These are phyloP conservation scores for Lasiodiplodia gonubiensis DNA, from an alignment of 2,329 filamentous ascomycete genomes.

Conservation along the genomic window DNA sequence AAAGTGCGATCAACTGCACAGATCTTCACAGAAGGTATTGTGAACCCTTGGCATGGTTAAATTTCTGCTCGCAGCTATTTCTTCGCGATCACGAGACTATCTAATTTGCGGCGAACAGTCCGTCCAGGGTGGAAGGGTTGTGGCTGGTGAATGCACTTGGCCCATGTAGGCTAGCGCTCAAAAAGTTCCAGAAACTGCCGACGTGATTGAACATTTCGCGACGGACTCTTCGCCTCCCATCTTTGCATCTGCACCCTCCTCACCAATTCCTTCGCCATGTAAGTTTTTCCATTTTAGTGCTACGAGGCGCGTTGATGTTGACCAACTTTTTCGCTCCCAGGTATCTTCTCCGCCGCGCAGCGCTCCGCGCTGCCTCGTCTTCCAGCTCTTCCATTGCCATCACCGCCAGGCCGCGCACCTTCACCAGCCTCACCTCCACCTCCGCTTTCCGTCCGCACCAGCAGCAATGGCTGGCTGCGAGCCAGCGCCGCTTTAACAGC, in stretches of 20 bases:
- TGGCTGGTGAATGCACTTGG: conserved; percentile 3
- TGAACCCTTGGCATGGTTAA: no score
- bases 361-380: conserved; percentile 59
- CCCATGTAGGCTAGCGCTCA: conserved; percentile 9
- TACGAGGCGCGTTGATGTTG: neutral
- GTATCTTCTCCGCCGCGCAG: conserved; percentile 64
- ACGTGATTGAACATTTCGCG: neutral
- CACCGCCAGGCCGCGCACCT: conserved; percentile 48
- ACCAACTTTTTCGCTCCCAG: conserved; percentile 42
- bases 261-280: conserved; percentile 5
- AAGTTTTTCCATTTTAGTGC: neutral
- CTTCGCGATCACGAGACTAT: no score
- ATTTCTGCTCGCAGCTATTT: no score
- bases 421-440: conserved; percentile 35
- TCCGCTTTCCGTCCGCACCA: conserved; percentile 39
- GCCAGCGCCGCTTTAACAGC: conserved; percentile 57
- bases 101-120: no score
- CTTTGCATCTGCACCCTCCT: neutral
- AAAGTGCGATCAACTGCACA: neutral
- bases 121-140: neutral
- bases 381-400: conserved; percentile 48
- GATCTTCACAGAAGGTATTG: no score
- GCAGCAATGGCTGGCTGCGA: conserved; percentile 44
- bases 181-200: neutral
- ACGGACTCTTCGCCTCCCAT: neutral